Base-by-base conservation (phyloP, 257 asterid species). In the Nicotiana noctiflora region DNA sequence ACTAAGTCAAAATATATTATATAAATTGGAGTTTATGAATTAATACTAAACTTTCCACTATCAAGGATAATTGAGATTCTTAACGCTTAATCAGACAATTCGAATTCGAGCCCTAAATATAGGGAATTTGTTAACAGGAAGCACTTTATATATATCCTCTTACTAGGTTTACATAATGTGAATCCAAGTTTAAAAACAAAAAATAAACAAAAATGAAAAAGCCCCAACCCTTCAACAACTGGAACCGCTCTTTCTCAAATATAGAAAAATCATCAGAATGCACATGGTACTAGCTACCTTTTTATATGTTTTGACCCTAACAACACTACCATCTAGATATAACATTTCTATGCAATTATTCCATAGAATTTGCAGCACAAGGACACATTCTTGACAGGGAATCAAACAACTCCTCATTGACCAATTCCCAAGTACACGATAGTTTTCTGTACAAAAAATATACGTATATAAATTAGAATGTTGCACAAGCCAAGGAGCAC, bases 211-310 rank as follows among this genome's bases (percentile, higher is more conserved):
- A 51, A 51, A 51, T 12, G 31, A 12, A 44, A 70, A 40, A n/a
- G 2, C 18, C 32, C 77, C 13, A n/a, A 56, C 40, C 44, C 21
- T 4, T 8, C 44, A 27, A 49, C 19, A 55, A 31, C 4, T 76
- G 68, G 81, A 77, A 21, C 34, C 32, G 68, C 55, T 10, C 55
- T 31, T 19, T 55, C 32, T 55, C 68, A 59, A 12, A 55, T 21
- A 77, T 77, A 21, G 68, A 31, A 53, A 53, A 29, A 78, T 37
- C 52, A 60, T 78, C 40, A 78, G 59, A 37, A 29, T 21, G 81
- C 81, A 60, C 81, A 78, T 77, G 81, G 70, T 60, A 40, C 68
- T 77, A 59, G 81, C 81, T 19, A 56, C 12, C 79, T 57, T 32
- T 77, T 57, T 57, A 70, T 60, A 62, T 77, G 64, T 44, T 77